A percentile compares a stretch with the other conserved stretches of the same genome.
phyloP scores from a whole-genome alignment of 2,329 filamentous ascomycete species.

The Eutypa lata region DNA sequence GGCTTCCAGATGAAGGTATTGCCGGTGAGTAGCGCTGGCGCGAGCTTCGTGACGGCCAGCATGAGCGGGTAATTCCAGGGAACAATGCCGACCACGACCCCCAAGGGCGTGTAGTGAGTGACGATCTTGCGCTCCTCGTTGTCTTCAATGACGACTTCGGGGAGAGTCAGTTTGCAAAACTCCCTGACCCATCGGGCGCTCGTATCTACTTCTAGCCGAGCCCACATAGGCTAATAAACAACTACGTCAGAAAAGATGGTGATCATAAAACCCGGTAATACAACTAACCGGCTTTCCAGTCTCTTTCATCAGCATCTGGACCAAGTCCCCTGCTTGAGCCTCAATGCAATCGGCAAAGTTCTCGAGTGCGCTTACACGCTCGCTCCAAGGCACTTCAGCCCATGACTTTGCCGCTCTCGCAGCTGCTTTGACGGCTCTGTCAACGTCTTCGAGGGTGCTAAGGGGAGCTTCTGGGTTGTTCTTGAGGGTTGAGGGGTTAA shows the following conservation, averaged over 20 bases:
- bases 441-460: slow-evolving; percentile 34
- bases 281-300: slow-evolving; percentile 28
- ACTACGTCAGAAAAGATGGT: not conserved
- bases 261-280: not conserved
- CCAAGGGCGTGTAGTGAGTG: slow-evolving; percentile 36
- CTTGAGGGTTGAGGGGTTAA: slow-evolving; percentile 32
- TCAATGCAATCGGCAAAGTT: slow-evolving; percentile 24
- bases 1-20: slow-evolving; percentile 56
- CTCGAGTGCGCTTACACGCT: slow-evolving; percentile 19
- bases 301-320: slow-evolving; percentile 21
- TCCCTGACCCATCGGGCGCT: slow-evolving; percentile 25
- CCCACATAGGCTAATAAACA: slow-evolving; percentile 1
- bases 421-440: slow-evolving; percentile 35
- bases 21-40: slow-evolving; percentile 54
- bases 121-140: slow-evolving; percentile 30
- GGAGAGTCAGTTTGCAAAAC: slow-evolving; percentile 28
- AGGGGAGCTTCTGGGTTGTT: slow-evolving; percentile 34
- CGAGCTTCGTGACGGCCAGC: slow-evolving; percentile 51
- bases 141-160: slow-evolving; percentile 38
- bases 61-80: slow-evolving; percentile 59
- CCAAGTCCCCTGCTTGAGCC: slow-evolving; percentile 14
- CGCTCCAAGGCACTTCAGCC: slow-evolving; percentile 24
- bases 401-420: slow-evolving; percentile 34
- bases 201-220: slow-evolving; percentile 20
- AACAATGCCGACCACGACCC: slow-evolving; percentile 45